A percentile compares a stretch with the other conserved stretches of the same genome.
Evolutionary conservation across 1,284 basidiomycete species (phyloP).

Genomic region (Ceratobasidium sp.): DNA sequence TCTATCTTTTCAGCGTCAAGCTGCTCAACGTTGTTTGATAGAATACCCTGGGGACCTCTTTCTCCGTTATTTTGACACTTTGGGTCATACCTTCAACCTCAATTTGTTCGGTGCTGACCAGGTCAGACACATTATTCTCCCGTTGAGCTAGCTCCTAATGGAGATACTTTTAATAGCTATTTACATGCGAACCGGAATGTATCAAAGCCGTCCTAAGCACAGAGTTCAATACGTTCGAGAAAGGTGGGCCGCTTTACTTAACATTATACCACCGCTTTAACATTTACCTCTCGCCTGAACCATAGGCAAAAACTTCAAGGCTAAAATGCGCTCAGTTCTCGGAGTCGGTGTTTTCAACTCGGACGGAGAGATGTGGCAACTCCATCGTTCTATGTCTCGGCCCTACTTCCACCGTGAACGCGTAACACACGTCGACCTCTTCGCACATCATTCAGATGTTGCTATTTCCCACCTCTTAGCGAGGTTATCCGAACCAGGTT

Average conservation of each 20-base stretch:
- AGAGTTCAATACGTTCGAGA: conserved; percentile 72
- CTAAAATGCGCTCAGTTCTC: conserved; percentile 18
- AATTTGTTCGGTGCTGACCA: conserved; percentile 72
- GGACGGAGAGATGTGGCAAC: conserved; percentile 47
- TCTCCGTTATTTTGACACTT: conserved; percentile 71
- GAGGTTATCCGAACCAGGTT: conserved; percentile 53
- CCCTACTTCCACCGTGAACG: conserved; percentile 53
- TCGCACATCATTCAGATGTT: conserved; percentile 49
- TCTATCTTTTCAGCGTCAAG: background rate
- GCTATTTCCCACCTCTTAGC: conserved; percentile 43
- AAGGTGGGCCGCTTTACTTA: conserved; percentile 56
- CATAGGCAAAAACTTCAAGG: conserved; percentile 32
- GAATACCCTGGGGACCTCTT: conserved; percentile 71
- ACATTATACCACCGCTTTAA: background rate
- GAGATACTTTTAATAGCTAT: conserved; percentile 7
- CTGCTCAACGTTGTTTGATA: conserved; percentile 50
- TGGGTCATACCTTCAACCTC: conserved; percentile 71
- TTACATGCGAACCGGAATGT: conserved; percentile 68
- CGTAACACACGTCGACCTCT: conserved; percentile 51
- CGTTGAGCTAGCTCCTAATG: too few species aligned
- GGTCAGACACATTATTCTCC: conserved; percentile 55
- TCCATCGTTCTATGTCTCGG: conserved; percentile 50
- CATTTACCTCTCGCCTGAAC: conserved; percentile 47
- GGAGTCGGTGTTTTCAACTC: conserved; percentile 47
- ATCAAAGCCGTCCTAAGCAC: conserved; percentile 72